Conservation (phyloP, 2,329 filamentous ascomycete species). For the Pyrenophora teres region DNA sequence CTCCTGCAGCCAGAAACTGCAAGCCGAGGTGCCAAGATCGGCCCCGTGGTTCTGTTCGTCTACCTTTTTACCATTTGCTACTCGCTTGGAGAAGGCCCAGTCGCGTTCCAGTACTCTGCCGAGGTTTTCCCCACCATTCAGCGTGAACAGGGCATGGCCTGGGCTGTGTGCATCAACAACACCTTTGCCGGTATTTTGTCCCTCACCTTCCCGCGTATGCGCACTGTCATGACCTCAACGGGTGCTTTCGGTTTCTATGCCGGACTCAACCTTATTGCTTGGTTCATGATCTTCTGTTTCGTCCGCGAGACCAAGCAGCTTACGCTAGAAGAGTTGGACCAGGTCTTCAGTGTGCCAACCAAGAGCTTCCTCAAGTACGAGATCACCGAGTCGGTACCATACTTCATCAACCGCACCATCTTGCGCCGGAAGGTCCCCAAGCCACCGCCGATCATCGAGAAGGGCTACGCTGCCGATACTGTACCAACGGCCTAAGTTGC, state of each 20-base stretch:
- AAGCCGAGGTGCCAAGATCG: slow-evolving; percentile 31
- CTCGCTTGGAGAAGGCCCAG: slow-evolving; percentile 52
- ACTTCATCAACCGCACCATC: slow-evolving; percentile 50
- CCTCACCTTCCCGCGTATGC: slow-evolving; percentile 48
- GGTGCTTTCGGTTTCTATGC: slow-evolving; percentile 51
- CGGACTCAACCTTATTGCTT: slow-evolving; percentile 48
- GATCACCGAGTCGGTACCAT: slow-evolving; percentile 47
- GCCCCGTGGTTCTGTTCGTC: slow-evolving; percentile 42
- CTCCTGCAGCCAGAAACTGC: slow-evolving; percentile 31
- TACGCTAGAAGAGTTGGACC: slow-evolving; percentile 46
- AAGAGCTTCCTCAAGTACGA: slow-evolving; percentile 48
- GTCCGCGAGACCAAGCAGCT: slow-evolving; percentile 48
- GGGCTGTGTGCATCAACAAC: slow-evolving; percentile 51
- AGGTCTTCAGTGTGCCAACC: slow-evolving; percentile 46
- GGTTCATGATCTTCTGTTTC: slow-evolving; percentile 49
- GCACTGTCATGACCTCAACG: slow-evolving; percentile 44
- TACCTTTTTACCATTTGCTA: slow-evolving; percentile 34
- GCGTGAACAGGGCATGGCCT: slow-evolving; percentile 49
- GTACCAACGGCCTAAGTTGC: slow-evolving; percentile 2
- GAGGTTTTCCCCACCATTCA: slow-evolving; percentile 47
- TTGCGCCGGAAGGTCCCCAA: slow-evolving; percentile 45
- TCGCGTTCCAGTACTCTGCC: slow-evolving; percentile 54
- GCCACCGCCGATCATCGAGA: slow-evolving; percentile 49
- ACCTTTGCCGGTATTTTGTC: slow-evolving; percentile 48
- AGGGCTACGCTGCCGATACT: slow-evolving; percentile 10